Evolutionary conservation across 352 stramenopile genomes (phyloP), one percentile per base, ranked within the genome.

Genomic region (Globisporangium parvum): DNA sequence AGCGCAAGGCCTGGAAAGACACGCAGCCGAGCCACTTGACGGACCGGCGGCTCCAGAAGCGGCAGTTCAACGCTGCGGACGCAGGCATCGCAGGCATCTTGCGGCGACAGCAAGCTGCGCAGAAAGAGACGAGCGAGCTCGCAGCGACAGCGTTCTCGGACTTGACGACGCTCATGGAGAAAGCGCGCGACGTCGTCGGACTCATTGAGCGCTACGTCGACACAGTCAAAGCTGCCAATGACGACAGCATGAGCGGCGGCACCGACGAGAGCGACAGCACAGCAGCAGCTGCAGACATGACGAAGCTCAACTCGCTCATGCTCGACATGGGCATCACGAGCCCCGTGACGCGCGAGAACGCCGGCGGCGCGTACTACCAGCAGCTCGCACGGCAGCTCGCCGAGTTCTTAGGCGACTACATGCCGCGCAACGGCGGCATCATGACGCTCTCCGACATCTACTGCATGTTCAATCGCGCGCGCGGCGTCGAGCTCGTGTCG

Each of bases 381-480:
- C 87, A 97, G 63, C 75, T 98, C 26, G 88, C 91, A 21, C 74
- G 88, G 1, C 88, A 98, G 59, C 65, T 98, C 15, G 83, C 88
- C 12, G 87, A 96, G 65, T 97, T 96, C 57, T 62, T 97, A 10
- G 65, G 69, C 21, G 63, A 72, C 9, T 71, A 81, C 45, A 91
- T 99, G 63, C 79, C 89, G 6, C 75, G 73, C 47, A 87, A 96
- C 60, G 93, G 93, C 39, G 96, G 96, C 14, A 97, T 99, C 66
- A 97, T 99, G 83, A 98, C 96, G 23, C 74, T 99, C 6, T 98
- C 96, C 24, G 97, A 99, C 80, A 93, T 98, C 47, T 99, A 98
- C 72, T 99, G 95, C 66, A 88, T 99, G 57, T 98, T 98, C 60
- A 99, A 99, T 78, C 87, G 96, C 57, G 96, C 96, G 24, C 84